A percentile compares a stretch with the other conserved stretches of the same genome.
phyloP scores from a whole-genome alignment of 1,284 basidiomycete species.

The Ustilago crameri region DNA sequence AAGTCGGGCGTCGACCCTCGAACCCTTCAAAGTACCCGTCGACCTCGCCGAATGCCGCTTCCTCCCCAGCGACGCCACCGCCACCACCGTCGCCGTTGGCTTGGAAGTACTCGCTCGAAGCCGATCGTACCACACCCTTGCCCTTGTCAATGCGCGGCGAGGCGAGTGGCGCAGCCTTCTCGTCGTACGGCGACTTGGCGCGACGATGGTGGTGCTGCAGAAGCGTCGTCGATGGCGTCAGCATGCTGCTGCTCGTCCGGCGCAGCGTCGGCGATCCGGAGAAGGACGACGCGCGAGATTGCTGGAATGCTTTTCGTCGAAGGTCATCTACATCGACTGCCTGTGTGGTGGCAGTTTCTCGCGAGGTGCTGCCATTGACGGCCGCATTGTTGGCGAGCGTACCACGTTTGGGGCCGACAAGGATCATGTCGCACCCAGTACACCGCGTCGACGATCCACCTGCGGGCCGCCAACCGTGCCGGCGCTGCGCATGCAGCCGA shows the following conservation, averaged over 20 bases:
- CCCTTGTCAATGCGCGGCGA: slow-evolving; percentile 49
- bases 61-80: slow-evolving; percentile 11
- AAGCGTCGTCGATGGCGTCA: slow-evolving; percentile 23
- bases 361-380: background rate
- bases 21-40: slow-evolving; percentile 35
- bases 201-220: slow-evolving; percentile 24
- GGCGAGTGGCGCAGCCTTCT: slow-evolving; percentile 44
- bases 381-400: background rate
- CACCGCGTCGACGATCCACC: slow-evolving; percentile 20
- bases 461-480: slow-evolving; percentile 68
- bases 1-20: slow-evolving; percentile 4
- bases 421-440: slow-evolving; percentile 20
- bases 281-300: slow-evolving; percentile 14
- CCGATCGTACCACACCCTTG: slow-evolving; percentile 39
- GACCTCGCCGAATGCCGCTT: slow-evolving; percentile 12
- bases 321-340: slow-evolving; percentile 10
- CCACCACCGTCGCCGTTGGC: slow-evolving; percentile 3
- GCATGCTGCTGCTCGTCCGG: slow-evolving; percentile 18
- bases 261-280: slow-evolving; percentile 4
- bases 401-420: slow-evolving; percentile 28
- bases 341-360: background rate
- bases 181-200: slow-evolving; percentile 47
- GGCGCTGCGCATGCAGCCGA: slow-evolving; percentile 64
- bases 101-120: slow-evolving; percentile 18
- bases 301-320: slow-evolving; percentile 7